A percentile compares a stretch with the other conserved stretches of the same genome.
These are phyloP conservation scores for Scalesia atractyloides DNA, from an alignment of 129 eudicot genomes.

Conservation along the genomic window DNA sequence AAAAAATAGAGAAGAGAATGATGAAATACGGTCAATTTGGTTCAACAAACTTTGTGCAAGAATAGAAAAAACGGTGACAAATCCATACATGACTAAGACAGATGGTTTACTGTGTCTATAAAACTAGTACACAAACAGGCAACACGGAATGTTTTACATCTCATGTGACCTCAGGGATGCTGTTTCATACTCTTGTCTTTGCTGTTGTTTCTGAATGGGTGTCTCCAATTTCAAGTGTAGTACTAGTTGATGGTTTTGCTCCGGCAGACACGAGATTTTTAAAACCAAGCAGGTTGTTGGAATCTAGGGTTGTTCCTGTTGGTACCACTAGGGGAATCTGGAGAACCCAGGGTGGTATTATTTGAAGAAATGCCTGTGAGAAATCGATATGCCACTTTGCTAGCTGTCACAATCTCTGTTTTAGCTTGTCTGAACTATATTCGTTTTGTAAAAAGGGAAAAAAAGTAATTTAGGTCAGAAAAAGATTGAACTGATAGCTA, in stretches of 20 bases:
- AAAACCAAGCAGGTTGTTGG: constrained; percentile 81
- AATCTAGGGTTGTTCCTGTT: constrained; percentile 55
- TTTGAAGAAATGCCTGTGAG: constrained; percentile 68
- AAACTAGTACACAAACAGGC: constrained; percentile 31
- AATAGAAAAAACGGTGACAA: constrained; percentile 14
- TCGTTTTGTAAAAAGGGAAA: constrained; percentile 6
- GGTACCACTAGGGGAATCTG: constrained; percentile 51
- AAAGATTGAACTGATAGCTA: background rate
- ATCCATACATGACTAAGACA: constrained; percentile 23
- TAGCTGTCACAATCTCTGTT: constrained; percentile 91
- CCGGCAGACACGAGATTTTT: constrained; percentile 74
- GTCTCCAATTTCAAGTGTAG: constrained; percentile 51
- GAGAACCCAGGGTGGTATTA: constrained; percentile 36
- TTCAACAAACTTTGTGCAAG: constrained; percentile 28
- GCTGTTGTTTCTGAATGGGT: constrained; percentile 37
- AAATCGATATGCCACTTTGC: constrained; percentile 93
- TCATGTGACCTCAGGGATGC: constrained; percentile 35
- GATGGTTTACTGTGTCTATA: constrained; percentile 14
- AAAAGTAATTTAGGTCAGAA: background rate
- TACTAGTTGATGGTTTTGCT: constrained; percentile 71
- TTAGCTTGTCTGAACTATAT: constrained; percentile 92
- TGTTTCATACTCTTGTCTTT: constrained; percentile 37
- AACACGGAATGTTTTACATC: constrained; percentile 22
- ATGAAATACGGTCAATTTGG: constrained; percentile 5
- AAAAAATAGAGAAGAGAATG: background rate